Evolutionary conservation across 495 filamentous ascomycete genomes (phyloP), one percentile per base, ranked within the genome.

Genomic region (Thozetella sp.): DNA sequence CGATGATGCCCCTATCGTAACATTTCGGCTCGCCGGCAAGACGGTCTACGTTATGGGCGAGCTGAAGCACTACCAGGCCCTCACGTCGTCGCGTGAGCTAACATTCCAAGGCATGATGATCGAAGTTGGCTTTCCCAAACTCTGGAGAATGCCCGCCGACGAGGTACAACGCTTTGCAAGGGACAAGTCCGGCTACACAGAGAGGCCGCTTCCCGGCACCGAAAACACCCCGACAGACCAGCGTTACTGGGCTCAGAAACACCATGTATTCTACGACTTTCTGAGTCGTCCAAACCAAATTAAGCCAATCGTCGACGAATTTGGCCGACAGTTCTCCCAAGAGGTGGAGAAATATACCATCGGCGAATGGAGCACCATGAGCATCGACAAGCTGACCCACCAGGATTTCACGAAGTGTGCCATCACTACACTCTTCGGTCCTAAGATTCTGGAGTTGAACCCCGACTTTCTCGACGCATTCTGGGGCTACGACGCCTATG

Each of bases 401-500:
- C 30, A 15, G 6, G 6, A 37, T 6, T 6, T 37, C 6, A 37
- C 30, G 30, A 15, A 37, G 15, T 37, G 30, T 22, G 59, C 59
- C 15, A 13, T 54, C 0, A 40, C 17, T 2, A 56, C 60, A 2
- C n/a, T 65, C 9, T 53, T 58, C 30, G 62, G 62, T 23, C 22
- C 23, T 2, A 9, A 40, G 2, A 58, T 62, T 3, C 22, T 65
- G 2, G 45, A 23, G 23, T 23, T 58, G 13, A 64, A 62, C 54
- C 64, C 62, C 0, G 43, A 22, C 9, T 52, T 67, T n/a, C 27
- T 66, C 0, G 55, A 65, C 24, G 56, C 45, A 13, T 57, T 67
- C 22, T 70, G 67, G 67, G 25, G 61, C 1, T 70, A 20, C 22
- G 59, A 65, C 24, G 23, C 22, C 11, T 6, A 26, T 19, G 52